Conservation (phyloP, 345 rosid genomes). For the Cardamine chenopodiifolia region DNA sequence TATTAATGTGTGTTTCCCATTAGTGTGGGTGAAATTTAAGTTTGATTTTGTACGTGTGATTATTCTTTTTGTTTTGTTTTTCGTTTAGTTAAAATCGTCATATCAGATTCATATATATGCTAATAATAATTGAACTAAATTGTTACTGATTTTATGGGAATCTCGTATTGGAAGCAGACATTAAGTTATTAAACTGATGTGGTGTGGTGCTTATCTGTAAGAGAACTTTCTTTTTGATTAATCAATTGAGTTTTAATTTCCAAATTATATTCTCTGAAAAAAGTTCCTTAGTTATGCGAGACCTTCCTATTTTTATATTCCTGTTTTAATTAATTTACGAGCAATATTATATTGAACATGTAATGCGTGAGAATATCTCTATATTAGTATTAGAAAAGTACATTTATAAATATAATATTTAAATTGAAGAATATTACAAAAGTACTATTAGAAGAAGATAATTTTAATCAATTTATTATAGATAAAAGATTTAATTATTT, state of each 20-base stretch:
- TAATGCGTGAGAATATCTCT: constrained; percentile 11
- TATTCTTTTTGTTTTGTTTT: constrained; percentile 12
- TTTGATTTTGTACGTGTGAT: constrained; percentile 13
- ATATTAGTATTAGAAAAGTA: too few species aligned
- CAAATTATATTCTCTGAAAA: constrained; percentile 34
- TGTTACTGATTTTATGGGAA: constrained; percentile 32
- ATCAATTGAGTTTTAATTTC: constrained; percentile 12
- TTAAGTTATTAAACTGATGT: constrained; percentile 37
- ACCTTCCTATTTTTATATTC: constrained; percentile 27
- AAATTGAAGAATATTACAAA: too few species aligned
- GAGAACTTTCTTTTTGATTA: constrained; percentile 41
- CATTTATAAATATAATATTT: too few species aligned
- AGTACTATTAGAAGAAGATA: too few species aligned
- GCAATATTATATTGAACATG: constrained; percentile 9
- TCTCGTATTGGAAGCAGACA: constrained; percentile 31
- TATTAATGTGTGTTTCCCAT: constrained; percentile 13
- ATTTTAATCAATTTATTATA: too few species aligned
- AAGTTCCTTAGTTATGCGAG: constrained; percentile 25
- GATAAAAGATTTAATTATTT: too few species aligned
- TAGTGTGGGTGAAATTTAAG: constrained; percentile 30
- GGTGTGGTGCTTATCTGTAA: constrained; percentile 43
- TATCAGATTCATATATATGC: constrained; percentile 22
- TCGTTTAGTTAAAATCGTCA: background rate
- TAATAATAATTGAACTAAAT: constrained; percentile 22
- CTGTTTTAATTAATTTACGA: background rate